Base-by-base conservation (phyloP, 192 early-diverging fungal genomes). In the Coemansia pectinata region DNA sequence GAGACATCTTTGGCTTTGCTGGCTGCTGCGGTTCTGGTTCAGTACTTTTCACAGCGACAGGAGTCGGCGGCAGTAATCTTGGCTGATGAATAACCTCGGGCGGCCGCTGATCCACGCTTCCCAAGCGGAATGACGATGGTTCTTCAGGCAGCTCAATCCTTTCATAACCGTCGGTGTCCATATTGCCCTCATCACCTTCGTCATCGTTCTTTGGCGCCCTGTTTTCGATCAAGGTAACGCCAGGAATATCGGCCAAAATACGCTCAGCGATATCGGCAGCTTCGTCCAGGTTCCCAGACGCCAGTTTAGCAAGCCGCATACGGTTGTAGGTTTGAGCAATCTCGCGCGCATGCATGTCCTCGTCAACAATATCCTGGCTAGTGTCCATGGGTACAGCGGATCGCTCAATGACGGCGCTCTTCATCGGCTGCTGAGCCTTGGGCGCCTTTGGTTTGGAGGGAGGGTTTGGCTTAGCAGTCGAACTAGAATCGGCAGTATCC, bases 1-100 rank as follows among this genome's bases (percentile, higher is more conserved):
- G 77, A 4, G 81, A 84, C 74, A 84, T 84, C 21, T 77, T 84
- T 14, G 76, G 76, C 29, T 72, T 76, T 8, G 66, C 11, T 15
- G 44, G 44, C 2, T 58, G 34, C 50, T 41, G 25, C 17, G 59
- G 33, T 27, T 31, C 29, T 2, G n/a, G 52, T 27, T 55, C 52
- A n/a, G 25, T 31, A 15, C 52, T 55, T 12, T 55, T 27, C 12
- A 31, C 52, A 31, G 27, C 11, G 25, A 25, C 27, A 31, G 52
- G 52, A 11, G 52, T 4, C 52, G 11, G 11, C 8, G 57, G 40
- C 25, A 58, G 44, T 0, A 10, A 63, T 38, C 36, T 40, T 15
- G 69, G 41, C 41, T 72, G 48, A 44, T 64, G 69, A 3, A 79
- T 15, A 12, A 83, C 72, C 29, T 71, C 71, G 0, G 81, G 77